A percentile compares a stretch with the other conserved stretches of the same genome.
Evolutionary conservation across 2,329 filamentous ascomycete species (phyloP).

Genomic region (Monosporascus sp.): DNA sequence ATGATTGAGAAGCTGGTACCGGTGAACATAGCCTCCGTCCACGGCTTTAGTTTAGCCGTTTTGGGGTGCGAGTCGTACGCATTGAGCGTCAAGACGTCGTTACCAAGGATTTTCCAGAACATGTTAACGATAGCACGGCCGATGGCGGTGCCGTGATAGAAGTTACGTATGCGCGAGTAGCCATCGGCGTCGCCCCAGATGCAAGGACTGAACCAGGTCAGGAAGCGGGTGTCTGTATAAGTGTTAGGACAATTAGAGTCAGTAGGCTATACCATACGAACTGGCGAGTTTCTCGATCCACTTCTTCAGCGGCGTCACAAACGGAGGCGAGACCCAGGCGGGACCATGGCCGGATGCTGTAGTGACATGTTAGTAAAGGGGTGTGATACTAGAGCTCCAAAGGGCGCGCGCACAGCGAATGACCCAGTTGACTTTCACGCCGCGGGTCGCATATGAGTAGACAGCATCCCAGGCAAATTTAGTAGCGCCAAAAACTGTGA

Average conservation of each 20-base stretch:
- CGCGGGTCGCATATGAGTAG: constrained; percentile 49
- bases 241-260: neutral
- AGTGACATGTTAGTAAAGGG: neutral
- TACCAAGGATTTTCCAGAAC: constrained; percentile 54
- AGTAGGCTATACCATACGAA: constrained; percentile 20
- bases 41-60: constrained; percentile 48
- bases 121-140: constrained; percentile 50
- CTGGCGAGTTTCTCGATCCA: constrained; percentile 45
- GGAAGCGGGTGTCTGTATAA: constrained; percentile 50
- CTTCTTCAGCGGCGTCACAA: constrained; percentile 44
- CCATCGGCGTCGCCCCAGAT: constrained; percentile 64
- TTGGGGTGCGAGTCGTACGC: constrained; percentile 50
- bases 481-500: constrained; percentile 52
- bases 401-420: constrained; percentile 35
- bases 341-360: constrained; percentile 49
- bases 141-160: constrained; percentile 53
- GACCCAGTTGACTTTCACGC: constrained; percentile 51
- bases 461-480: constrained; percentile 62
- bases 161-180: constrained; percentile 46
- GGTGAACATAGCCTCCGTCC: constrained; percentile 46
- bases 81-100: constrained; percentile 50
- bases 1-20: constrained; percentile 53
- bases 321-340: constrained; percentile 45
- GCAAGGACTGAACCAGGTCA: constrained; percentile 72
- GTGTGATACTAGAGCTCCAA: neutral